Evolutionary conservation across 345 rosid genomes (phyloP).

Genomic region (Eucalyptus marginata): DNA sequence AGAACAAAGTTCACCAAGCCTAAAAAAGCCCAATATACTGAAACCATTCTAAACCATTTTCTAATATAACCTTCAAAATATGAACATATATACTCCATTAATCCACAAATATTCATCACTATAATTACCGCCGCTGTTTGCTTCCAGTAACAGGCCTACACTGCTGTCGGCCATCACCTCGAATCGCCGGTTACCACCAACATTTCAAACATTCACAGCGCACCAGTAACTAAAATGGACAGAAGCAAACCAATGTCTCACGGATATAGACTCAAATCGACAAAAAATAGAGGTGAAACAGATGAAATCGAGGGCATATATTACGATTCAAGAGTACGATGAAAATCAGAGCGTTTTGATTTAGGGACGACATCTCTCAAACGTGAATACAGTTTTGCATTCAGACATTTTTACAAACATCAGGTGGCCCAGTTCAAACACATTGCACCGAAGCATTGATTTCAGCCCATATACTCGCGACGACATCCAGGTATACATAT

Average conservation of each 20-base stretch:
- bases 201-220: no score
- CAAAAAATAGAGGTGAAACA: background rate
- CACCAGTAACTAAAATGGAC: background rate
- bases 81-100: background rate
- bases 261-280: no score
- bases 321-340: accelerated
- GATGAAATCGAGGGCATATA: background rate
- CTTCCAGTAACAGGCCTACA: background rate
- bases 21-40: background rate
- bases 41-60: background rate
- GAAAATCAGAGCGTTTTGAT: background rate
- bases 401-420: background rate
- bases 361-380: background rate
- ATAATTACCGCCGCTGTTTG: background rate
- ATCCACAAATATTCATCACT: background rate
- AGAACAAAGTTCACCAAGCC: background rate
- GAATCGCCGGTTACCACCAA: background rate
- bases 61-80: background rate
- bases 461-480: accelerated
- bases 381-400: background rate
- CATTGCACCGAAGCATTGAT: background rate
- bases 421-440: accelerated
- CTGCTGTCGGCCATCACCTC: background rate
- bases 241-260: background rate
- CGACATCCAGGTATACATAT: background rate